Evolutionary conservation across 805 yeast species (phyloP), one percentile per base, ranked within the genome.

Genomic region (Metschnikowia borealis): DNA sequence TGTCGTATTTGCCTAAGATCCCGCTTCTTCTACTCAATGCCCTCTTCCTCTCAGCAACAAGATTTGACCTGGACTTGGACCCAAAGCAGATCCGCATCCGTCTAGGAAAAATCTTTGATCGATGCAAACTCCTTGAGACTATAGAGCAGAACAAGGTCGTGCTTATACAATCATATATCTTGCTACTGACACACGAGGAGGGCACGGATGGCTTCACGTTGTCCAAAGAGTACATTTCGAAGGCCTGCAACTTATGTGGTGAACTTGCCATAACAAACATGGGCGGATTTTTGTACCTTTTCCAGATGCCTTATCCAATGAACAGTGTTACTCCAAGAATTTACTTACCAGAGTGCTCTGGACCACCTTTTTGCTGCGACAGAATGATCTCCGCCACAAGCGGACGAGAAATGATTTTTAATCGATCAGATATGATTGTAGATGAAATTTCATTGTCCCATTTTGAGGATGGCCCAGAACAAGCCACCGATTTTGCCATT

Each of bases 201-300:
- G 46, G 46, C 31, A 13, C 34, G 32, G 46, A 43, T 10, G 46
- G 46, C 21, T 21, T 33, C 18, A 43, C 46, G 10, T 43, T 39
- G 14, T 43, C 46, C 20, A 43, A 43, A 36, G 46, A 44, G 46
- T 44, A 44, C 18, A 44, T 44, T 23, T 10, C 40, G 5, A 44
- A 36, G 34, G 46, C 46, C 21, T 44, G 46, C 34, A 44, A 44
- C 46, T 44, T 44, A 17, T 44, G 46, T 35, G 46, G 46, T 17
- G 46, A 44, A 13, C 46, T 44, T 13, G 46, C 46, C 20, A 44
- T 44, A 23, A 44, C 46, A 14, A 44, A 44, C 14, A 35, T 44
- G 46, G 46, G 40, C 2, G 46, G 34, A 1, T 20, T 3, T 10
- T 13, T 44, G 33, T 35, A 23, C 38, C 45, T 8, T 33, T 34